Evolutionary conservation across 2,329 filamentous ascomycete species (phyloP).

Genomic region (Fusarium sterilihyphosum): DNA sequence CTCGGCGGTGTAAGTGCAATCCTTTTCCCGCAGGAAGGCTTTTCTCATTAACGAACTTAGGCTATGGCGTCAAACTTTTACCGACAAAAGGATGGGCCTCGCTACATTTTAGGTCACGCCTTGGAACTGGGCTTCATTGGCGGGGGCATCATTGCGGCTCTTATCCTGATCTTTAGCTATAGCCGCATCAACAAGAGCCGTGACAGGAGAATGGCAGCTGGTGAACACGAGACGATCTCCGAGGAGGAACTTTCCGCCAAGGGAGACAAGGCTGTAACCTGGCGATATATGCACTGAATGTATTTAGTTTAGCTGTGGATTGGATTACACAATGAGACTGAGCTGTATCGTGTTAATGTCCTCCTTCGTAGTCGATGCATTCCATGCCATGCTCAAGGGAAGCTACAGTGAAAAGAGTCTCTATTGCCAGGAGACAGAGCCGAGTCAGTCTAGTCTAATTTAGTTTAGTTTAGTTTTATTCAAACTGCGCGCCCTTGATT

Average conservation of each 20-base stretch:
- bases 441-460: neutral
- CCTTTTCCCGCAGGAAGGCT: accelerated
- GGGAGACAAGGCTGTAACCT: slow-evolving; percentile 71
- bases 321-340: neutral
- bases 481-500: neutral
- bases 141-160: slow-evolving; percentile 56
- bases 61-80: slow-evolving; percentile 81
- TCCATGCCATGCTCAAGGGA: no score
- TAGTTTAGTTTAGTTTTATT: neutral
- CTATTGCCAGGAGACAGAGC: neutral
- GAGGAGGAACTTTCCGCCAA: slow-evolving; percentile 63
- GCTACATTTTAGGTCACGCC: slow-evolving; percentile 61
- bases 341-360: neutral
- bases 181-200: slow-evolving; percentile 67
- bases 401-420: no score
- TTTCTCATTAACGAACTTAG: slow-evolving; percentile 34
- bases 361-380: neutral
- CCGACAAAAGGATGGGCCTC: slow-evolving; percentile 59
- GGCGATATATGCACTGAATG: slow-evolving; percentile 65
- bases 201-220: slow-evolving; percentile 54
- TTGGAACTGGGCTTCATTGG: slow-evolving; percentile 62
- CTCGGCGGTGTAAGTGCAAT: slow-evolving; percentile 56
- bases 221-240: slow-evolving; percentile 53
- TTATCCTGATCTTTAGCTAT: slow-evolving; percentile 62
- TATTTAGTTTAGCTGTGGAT: neutral